Base-by-base conservation (phyloP, 441 rosid genomes). In the Populus tomentosa region DNA sequence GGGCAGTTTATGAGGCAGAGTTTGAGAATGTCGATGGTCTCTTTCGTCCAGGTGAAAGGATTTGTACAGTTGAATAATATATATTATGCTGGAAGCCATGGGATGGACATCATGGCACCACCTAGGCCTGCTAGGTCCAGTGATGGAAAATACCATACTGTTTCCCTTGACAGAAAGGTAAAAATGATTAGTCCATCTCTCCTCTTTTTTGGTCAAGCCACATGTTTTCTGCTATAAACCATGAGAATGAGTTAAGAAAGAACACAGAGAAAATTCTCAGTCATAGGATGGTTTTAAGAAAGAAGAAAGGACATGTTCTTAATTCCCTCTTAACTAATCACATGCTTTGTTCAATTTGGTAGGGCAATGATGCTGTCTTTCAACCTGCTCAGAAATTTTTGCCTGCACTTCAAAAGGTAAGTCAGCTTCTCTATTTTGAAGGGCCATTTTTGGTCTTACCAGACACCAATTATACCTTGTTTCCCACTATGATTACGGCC, bases 81-180 rank as follows among this genome's bases (percentile, higher is more conserved):
- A 78, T 94, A 95, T 85, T 95, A 95, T 78, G 99, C 99, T 53
- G 99, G 99, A 46, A 95, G 99, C 86, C 99, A 96, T 81, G 99
- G 99, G 42, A 96, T 96, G 99, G 99, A 96, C 92, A 96, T 96
- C 65, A 91, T 85, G 85, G 99, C 95, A 9, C 99, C 99, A 69
- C 82, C 88, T 59, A 89, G 87, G 80, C 90, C 86, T 73, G 81
- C 80, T 35, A 84, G 89, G 77, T 78, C 87, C 69, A 70, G 83
- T n/a, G 83, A 86, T 72, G 82, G 86, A 3, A 85, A 83, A 69
- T 23, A 38, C 42, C 80, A 8, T 46, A 75, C 84, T 74, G 56
- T 74, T 67, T 82, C 91, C 56, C 83, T 81, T 32, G 88, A 86
- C 66, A 88, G 85, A 73, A 81, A 89, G 97, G 98, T 90, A n/a